phyloP scores from a whole-genome alignment of 805 yeast species.

The Suhomyces tanzawaensis region DNA sequence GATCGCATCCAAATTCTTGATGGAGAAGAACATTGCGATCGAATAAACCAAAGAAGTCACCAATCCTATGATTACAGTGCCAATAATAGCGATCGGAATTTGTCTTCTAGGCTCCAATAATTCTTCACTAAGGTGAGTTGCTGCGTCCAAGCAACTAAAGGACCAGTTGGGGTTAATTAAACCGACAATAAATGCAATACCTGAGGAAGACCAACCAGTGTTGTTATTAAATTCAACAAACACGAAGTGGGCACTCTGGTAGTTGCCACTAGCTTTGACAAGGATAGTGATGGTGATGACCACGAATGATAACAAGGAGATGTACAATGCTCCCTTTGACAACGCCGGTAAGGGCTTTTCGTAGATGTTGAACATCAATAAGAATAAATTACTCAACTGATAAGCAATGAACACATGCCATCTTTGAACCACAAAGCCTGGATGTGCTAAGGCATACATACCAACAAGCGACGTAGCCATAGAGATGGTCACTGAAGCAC shows the following conservation, averaged over 20 bases:
- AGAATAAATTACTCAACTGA: slow-evolving; percentile 42
- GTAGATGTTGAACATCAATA: slow-evolving; percentile 49
- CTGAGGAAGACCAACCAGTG: slow-evolving; percentile 61
- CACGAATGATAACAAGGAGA: slow-evolving; percentile 51
- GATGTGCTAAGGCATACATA: slow-evolving; percentile 40
- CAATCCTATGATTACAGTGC: slow-evolving; percentile 65
- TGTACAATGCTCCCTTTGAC: slow-evolving; percentile 49
- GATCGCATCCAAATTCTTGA: slow-evolving; percentile 50
- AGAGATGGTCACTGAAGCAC: slow-evolving; percentile 57
- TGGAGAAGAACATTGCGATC: slow-evolving; percentile 58
- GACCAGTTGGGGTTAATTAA: slow-evolving; percentile 69
- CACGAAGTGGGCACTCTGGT: slow-evolving; percentile 50
- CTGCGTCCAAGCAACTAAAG: slow-evolving; percentile 65
- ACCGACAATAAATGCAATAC: slow-evolving; percentile 68
- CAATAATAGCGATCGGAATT: slow-evolving; percentile 60
- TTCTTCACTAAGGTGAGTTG: slow-evolving; percentile 73
- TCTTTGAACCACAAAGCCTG: slow-evolving; percentile 37
- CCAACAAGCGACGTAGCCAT: slow-evolving; percentile 54
- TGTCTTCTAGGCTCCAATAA: slow-evolving; percentile 53
- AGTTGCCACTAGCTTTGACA: slow-evolving; percentile 51
- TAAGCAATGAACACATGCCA: slow-evolving; percentile 58
- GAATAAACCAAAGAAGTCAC: slow-evolving; percentile 54
- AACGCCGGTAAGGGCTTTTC: slow-evolving; percentile 51
- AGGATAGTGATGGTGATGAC: slow-evolving; percentile 54
- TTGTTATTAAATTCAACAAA: slow-evolving; percentile 52